These are phyloP conservation scores for Fusarium xylarioides DNA, from an alignment of 2,329 filamentous ascomycete genomes.

Conservation along the genomic window DNA sequence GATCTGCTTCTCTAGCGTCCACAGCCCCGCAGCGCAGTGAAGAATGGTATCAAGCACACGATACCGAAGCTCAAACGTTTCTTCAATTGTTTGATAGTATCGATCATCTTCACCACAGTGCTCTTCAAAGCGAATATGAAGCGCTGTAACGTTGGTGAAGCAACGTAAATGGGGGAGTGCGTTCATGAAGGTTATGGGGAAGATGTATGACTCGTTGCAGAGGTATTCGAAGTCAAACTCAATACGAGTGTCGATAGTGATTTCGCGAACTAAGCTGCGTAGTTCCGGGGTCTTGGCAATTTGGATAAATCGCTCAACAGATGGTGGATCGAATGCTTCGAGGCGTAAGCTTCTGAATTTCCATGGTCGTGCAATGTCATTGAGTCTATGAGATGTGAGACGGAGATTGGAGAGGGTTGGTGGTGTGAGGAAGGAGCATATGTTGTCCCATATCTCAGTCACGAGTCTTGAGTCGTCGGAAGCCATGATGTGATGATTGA, in stretches of 20 bases:
- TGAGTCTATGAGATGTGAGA: conserved; percentile 2
- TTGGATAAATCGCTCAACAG: conserved; percentile 7
- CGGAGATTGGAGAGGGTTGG: neutral
- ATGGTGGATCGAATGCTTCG: neutral
- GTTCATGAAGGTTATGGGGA: neutral
- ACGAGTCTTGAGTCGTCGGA: neutral
- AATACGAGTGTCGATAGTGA: conserved; percentile 28
- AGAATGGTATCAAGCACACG: conserved; percentile 25
- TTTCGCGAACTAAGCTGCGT: conserved; percentile 2
- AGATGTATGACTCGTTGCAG: neutral
- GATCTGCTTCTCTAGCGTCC: conserved; percentile 12
- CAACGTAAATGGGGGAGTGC: neutral
- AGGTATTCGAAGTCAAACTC: neutral
- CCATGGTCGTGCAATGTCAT: neutral
- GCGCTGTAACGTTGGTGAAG: neutral
- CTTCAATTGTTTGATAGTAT: neutral
- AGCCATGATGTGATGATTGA: neutral
- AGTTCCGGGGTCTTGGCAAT: conserved; percentile 14
- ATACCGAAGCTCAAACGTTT: conserved; percentile 14
- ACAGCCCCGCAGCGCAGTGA: conserved; percentile 23
- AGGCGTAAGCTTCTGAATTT: conserved; percentile 3
- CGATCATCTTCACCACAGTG: neutral
- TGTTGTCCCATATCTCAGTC: conserved; percentile 16
- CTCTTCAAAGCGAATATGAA: conserved; percentile 14
- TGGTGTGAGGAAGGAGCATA: conserved; percentile 4